Base-by-base conservation (phyloP, 2,329 filamentous ascomycete species). In the Aspergillus niger region DNA sequence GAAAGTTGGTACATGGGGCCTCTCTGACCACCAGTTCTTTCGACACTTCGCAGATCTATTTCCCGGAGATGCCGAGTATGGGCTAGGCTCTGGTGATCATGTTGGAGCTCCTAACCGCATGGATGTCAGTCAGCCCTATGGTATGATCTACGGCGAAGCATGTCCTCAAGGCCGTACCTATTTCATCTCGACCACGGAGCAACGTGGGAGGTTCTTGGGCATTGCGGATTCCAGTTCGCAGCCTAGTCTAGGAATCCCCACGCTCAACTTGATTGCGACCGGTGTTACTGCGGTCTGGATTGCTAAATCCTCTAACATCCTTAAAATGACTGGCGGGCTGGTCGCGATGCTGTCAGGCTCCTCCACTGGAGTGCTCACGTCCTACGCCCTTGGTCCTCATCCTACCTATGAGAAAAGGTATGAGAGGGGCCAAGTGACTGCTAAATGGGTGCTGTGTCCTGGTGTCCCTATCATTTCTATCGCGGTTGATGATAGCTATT, bases 401-500 rank as follows among this genome's bases (percentile, higher is more conserved):
- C 80, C 80, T 54, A 74, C 85, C 24, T 86, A 89, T 54, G 80
- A 86, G 55, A 82, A 86, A 57, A 84, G 89, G 59, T 86, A 89
- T 64, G 81, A 83, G 39, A 86, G 86, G 43, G 92, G 92, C 3
- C 90, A 96, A 69, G 84, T 95, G 65, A 96, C 91, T 41, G 91
- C 91, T 36, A 90, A 90, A 66, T 98, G 94, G 94, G 88, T 91
- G 8, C 81, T 98, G 11, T 92, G 92, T 70, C 95, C 95, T 2
- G 95, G 95, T 43, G 92, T 98, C 3, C 95, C 95, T 0, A 95
- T 99, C 63, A 85, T 97, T 57, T 86, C 87, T 1, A 86, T 99
- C 62, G 86, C 86, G 48, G 85, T 97, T 6, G 95, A 99, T 69
- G 92, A 97, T 28, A 86, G 86, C 55, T 95, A 92, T 75, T 93